phyloP scores from a whole-genome alignment of 2,329 filamentous ascomycete species.

The Cordyceps farinosa region DNA sequence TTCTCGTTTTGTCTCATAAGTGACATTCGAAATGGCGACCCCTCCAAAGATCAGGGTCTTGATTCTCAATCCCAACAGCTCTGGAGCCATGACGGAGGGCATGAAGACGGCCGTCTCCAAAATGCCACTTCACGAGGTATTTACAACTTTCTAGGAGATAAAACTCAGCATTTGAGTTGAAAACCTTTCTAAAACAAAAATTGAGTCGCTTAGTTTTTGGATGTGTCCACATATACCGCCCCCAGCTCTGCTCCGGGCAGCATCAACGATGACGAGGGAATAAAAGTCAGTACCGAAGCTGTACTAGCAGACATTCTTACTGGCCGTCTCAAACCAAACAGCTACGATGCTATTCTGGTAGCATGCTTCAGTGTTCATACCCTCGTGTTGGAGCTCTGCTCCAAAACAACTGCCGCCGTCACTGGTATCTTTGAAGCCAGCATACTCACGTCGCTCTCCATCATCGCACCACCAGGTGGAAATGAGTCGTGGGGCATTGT shows the following conservation, averaged over 20 bases:
- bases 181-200: slow-evolving; percentile 7
- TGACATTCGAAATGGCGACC: slow-evolving; percentile 1
- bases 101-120: slow-evolving; percentile 50
- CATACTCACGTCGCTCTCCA: slow-evolving; percentile 60
- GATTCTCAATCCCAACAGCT: slow-evolving; percentile 78
- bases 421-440: slow-evolving; percentile 84
- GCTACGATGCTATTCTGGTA: slow-evolving; percentile 74
- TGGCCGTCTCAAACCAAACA: slow-evolving; percentile 31
- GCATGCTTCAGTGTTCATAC: slow-evolving; percentile 87
- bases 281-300: slow-evolving; percentile 57
- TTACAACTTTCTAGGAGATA: background rate
- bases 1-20: background rate
- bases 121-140: slow-evolving; percentile 38
- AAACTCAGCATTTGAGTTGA: background rate
- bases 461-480: slow-evolving; percentile 27
- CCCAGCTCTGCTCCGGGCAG: slow-evolving; percentile 61
- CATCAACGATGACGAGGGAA: slow-evolving; percentile 74
- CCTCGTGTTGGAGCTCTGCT: slow-evolving; percentile 59
- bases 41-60: slow-evolving; percentile 46
- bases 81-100: slow-evolving; percentile 64
- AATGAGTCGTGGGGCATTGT: slow-evolving; percentile 74
- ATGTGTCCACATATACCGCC: slow-evolving; percentile 64
- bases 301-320: slow-evolving; percentile 55
- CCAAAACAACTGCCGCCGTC: slow-evolving; percentile 29
- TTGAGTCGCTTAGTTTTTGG: slow-evolving; percentile 35